A percentile compares a stretch with the other conserved stretches of the same genome.
phyloP scores from a whole-genome alignment of 495 filamentous ascomycete species.

The Recurvomyces mirabilis region DNA sequence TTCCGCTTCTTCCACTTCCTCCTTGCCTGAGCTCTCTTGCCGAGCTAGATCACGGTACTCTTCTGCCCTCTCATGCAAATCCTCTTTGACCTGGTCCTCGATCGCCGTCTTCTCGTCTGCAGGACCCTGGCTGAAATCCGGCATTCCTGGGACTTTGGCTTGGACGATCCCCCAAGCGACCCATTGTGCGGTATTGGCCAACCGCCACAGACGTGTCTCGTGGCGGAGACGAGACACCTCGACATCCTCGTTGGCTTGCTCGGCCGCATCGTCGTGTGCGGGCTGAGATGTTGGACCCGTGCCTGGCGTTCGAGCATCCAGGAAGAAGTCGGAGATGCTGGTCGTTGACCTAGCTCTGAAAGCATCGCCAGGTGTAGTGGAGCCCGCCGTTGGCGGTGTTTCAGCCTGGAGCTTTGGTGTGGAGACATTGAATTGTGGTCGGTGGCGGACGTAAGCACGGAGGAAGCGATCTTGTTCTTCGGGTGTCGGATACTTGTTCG shows the following conservation, averaged over 20 bases:
- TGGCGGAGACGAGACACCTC: constrained; percentile 58
- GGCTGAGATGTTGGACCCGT: constrained; percentile 46
- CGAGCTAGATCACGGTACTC: constrained; percentile 6
- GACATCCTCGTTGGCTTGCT: constrained; percentile 44
- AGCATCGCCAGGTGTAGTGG: background rate
- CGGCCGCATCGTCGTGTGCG: constrained; percentile 36
- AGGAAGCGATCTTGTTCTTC: constrained; percentile 80
- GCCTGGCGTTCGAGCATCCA: constrained; percentile 55
- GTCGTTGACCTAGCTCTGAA: constrained; percentile 18
- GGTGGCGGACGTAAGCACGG: constrained; percentile 74
- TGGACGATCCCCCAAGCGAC: constrained; percentile 94
- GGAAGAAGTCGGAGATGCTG: constrained; percentile 50
- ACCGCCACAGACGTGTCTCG: constrained; percentile 74
- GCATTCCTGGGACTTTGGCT: constrained; percentile 60
- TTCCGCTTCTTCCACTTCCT: constrained; percentile 41
- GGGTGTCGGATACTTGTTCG: constrained; percentile 58
- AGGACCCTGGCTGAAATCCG: constrained; percentile 4
- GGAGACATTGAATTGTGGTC: constrained; percentile 41
- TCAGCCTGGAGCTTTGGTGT: constrained; percentile 16
- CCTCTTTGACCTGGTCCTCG: constrained; percentile 10
- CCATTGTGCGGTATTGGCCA: constrained; percentile 83
- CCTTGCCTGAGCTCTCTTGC: background rate
- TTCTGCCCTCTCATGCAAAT: constrained; percentile 9
- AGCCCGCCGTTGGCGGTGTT: constrained; percentile 15
- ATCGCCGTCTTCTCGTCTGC: constrained; percentile 10